Base-by-base conservation (phyloP, 257 asterid species). In the Fraxinus americana region DNA sequence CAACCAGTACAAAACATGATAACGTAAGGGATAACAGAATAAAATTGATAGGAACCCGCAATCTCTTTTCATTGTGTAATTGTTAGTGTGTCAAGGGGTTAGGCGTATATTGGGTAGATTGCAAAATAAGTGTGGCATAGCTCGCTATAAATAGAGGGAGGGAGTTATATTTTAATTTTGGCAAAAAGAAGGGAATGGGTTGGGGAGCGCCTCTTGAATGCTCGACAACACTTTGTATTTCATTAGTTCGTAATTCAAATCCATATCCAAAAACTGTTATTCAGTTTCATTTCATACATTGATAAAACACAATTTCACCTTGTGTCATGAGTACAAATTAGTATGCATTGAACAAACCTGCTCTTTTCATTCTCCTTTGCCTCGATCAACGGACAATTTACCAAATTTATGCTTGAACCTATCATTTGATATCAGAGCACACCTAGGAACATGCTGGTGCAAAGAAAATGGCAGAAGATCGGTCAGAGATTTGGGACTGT, bases 1-100 rank as follows among this genome's bases (percentile, higher is more conserved):
- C 50, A 50, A 61, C 34, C 71, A 54, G 72, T 76, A 52, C 54
- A 75, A 73, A 59, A 69, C 75, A 74, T 76, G 73, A 74, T 68
- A 73, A 72, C 13, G 68, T 34, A 67, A 69, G 74, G 76, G 48
- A 73, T 72, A 27, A 52, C 21, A 70, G 41, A 76, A 71, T 35
- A 29, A 70, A 41, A 10, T 10, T 41, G 39, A 79, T 30, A 52
- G 65, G 65, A 54, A 5, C 9, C 5, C 3, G 2, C 27, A 54
- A 2, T 25, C 27, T 19, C 65, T 16, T 19, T 19, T 19, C 65
- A 19, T 21, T 13, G 65, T 54, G 1, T 4, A 54, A 19, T 50
- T 50, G 61, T 16, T 50, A 13, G 61, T 19, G 63, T 52, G 14
- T 10, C 11, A 2, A 41, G 50, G 50, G 50, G 50, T 41, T 39